A percentile compares a stretch with the other conserved stretches of the same genome.
Conservation (phyloP, 257 asterid genomes). For the Solanum piurae region DNA sequence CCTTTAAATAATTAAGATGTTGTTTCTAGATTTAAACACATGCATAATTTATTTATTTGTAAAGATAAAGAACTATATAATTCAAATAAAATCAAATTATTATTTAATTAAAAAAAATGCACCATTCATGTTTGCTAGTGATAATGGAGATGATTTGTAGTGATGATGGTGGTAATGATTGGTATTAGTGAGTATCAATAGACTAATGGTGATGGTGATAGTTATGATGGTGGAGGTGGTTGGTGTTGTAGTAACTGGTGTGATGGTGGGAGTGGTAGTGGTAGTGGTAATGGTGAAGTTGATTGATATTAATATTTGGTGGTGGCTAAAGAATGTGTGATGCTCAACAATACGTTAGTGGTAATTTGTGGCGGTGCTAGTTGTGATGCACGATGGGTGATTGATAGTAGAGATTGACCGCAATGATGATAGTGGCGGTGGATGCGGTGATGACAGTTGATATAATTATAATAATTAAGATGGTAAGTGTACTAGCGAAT, state of each 20-base stretch:
- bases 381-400: neutral
- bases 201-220: neutral
- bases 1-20: neutral
- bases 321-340: neutral
- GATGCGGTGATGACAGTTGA: neutral
- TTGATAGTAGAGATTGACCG: neutral
- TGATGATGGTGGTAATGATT: neutral
- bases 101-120: neutral
- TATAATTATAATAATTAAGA: too few relatives aligned
- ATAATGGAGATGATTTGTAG: neutral
- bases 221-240: neutral
- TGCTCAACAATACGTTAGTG: neutral
- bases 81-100: too few relatives aligned
- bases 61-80: too few relatives aligned
- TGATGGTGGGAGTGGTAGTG: neutral
- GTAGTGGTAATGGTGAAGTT: neutral
- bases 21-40: too few relatives aligned
- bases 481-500: neutral
- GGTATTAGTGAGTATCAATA: neutral
- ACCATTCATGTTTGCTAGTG: neutral
- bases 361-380: neutral
- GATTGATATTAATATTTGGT: neutral
- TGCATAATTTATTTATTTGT: too few relatives aligned
- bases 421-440: neutral
- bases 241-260: neutral